Evolutionary conservation across 202 grass and related monocot genomes (phyloP).

Genomic region (Setaria viridis): DNA sequence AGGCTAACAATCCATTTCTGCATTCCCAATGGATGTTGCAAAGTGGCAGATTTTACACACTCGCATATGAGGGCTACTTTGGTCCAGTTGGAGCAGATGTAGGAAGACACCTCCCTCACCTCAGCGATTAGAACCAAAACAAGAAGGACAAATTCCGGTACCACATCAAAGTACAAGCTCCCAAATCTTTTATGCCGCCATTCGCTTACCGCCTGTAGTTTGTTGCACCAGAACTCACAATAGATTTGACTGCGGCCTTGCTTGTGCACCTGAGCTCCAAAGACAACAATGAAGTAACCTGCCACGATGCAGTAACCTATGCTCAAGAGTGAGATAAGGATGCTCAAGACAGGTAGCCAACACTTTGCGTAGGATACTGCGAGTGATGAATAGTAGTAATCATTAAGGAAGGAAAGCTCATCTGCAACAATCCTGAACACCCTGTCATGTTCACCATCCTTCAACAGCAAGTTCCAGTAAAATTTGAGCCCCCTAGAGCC

Average conservation of each 20-base stretch:
- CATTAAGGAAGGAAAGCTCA: constrained; percentile 24
- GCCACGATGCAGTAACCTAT: neutral
- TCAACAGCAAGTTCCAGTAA: neutral
- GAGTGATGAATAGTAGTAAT: constrained; percentile 31
- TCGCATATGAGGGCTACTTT: constrained; percentile 31
- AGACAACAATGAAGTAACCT: neutral
- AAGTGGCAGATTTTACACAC: neutral
- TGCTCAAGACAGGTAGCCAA: neutral
- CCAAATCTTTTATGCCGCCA: neutral
- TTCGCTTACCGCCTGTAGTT: neutral
- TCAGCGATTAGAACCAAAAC: neutral
- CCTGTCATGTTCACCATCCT: neutral
- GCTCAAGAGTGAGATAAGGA: constrained; percentile 1
- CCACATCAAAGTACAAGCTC: neutral
- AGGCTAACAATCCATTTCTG: neutral
- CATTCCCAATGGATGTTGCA: too few relatives aligned
- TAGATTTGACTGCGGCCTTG: neutral
- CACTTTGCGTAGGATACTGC: neutral
- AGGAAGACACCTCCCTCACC: neutral
- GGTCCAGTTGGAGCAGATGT: constrained; percentile 39
- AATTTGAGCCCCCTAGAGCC: neutral
- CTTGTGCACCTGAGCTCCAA: neutral
- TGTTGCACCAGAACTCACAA: neutral
- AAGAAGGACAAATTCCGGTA: neutral
- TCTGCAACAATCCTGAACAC: constrained; percentile 10